Evolutionary conservation across 2,329 filamentous ascomycete genomes (phyloP).

Genomic region (Penicillium sp.): DNA sequence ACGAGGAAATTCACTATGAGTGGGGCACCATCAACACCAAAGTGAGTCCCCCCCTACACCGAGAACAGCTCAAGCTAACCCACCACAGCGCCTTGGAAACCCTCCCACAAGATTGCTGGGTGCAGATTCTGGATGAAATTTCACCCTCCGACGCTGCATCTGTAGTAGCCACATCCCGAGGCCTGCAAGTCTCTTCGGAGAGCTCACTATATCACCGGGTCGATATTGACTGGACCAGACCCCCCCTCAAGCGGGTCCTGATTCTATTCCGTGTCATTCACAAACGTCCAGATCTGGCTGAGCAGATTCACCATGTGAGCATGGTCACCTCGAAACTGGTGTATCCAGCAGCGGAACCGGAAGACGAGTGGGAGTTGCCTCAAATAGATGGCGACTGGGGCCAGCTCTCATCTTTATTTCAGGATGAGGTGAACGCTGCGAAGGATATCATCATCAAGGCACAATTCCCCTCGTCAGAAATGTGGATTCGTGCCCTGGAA

Average conservation of each 20-base stretch:
- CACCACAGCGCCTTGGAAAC: background rate
- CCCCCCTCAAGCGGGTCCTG: background rate
- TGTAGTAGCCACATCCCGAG: background rate
- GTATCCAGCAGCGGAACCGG: background rate
- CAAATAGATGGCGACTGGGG: background rate
- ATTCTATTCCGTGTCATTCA: background rate
- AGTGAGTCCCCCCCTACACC: background rate
- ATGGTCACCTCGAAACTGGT: background rate
- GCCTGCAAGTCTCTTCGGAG: background rate
- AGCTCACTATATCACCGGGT: background rate
- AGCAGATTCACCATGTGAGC: background rate
- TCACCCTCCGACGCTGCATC: background rate
- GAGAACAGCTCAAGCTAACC: background rate
- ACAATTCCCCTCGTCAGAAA: background rate
- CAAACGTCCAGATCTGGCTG: background rate
- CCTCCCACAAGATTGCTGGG: background rate
- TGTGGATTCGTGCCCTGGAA: background rate
- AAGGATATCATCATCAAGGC: background rate
- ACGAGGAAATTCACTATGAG: background rate
- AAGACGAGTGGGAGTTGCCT: background rate
- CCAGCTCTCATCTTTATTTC: background rate
- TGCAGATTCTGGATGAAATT: background rate
- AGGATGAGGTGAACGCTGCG: background rate
- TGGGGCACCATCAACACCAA: background rate
- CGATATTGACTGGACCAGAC: background rate